Base-by-base conservation (phyloP, 225 moss, liverwort and hornwort genomes). In the Asterella californica region DNA sequence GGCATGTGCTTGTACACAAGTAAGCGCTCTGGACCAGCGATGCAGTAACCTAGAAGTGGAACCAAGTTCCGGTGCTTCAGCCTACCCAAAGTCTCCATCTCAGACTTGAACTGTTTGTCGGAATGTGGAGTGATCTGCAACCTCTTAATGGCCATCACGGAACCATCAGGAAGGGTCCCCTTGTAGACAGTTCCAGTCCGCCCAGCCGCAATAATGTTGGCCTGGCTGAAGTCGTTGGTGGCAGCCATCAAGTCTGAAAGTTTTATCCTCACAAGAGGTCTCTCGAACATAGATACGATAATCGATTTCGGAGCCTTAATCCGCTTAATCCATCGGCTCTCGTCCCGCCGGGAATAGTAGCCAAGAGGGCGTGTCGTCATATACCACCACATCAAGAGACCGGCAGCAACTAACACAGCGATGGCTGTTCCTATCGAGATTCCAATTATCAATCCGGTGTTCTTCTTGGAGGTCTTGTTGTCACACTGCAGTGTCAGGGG, bases 1-100 rank as follows among this genome's bases (percentile, higher is more conserved):
- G 91, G 90, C 91, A 96, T 93, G 87, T 94, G 86, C 75, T 96
- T 88, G 79, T 94, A 96, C 10, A 96, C 86, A 10, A 96, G 88
- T 33, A 96, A 74, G 29, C 89, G 88, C 82, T 96, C 96, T 14
- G 81, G 86, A 2, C 86, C 91, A 2, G 93, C 96, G 18, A 91
- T 81, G 82, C 96, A 96, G 34, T 88, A 96, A 0, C 96, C 96
- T 19, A 96, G 86, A 15, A 96, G 86, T 5, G 93, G 90, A 49
- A 93, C 96, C 7, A 96, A 67, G 19, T 96, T 94, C 15, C 89
- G 90, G 84, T 96, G 94, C 80, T 86, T 87, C 10, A 94, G 71
- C 37, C 85, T 78, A 0, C 93, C 94, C n/a, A 96, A 82, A 15
- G 93, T 91, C 69, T 96, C 92, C 96, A 96, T 92, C 83, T 96